Base-by-base conservation (phyloP, 2,329 filamentous ascomycete genomes). In the Pseudocercospora fijiensis region DNA sequence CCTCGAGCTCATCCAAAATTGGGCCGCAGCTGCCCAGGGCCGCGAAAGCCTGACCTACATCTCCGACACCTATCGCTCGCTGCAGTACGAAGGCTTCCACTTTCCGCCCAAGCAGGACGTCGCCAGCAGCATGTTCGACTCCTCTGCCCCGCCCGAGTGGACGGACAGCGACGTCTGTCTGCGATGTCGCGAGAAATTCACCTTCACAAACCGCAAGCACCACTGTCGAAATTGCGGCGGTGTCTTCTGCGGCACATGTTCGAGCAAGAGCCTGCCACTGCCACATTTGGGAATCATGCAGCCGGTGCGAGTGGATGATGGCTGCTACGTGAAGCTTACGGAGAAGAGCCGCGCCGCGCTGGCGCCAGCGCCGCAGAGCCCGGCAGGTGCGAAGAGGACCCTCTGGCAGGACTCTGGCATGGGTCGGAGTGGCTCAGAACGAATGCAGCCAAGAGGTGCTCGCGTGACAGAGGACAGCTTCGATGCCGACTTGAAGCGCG, bases 201-300 rank as follows among this genome's bases (percentile, higher is more conserved):
- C 92, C 55, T 97, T 99, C 75, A 99, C 94, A 61, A 99, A 99
- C 77, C 89, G 95, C 73, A 99, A 98, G 76, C 95, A 99, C 76
- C 95, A 99, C 77, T 99, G 95, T 74, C 88, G 95, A 69, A 99
- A 99, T 77, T 99, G 95, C 74, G 95, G 95, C 58, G 96, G 95
- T 78, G 95, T 96, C 73, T 99, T 99, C 76, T 96, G 96, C 75
- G 92, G 94, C 68, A 89, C 95, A 72, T 99, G 95, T 75, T 98
- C 94, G 13, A 89, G 87, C 81, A 98, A 98, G 80, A 87, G 85
- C 22, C 84, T 96, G 45, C 89, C 95, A 4, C 82, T 99, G 16
- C 94, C 95, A 13, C 95, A 98, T 75, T 85, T 99, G 13, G 95
- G 95, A 65, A 98, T 99, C 68, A 81, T 92, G 74, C 89, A 96